Percentiles rank a stretch among this genome's conserved stretches.
These are phyloP conservation scores for Leishmania arabica DNA, from an alignment of 208 protist genomes.

Conservation along the genomic window DNA sequence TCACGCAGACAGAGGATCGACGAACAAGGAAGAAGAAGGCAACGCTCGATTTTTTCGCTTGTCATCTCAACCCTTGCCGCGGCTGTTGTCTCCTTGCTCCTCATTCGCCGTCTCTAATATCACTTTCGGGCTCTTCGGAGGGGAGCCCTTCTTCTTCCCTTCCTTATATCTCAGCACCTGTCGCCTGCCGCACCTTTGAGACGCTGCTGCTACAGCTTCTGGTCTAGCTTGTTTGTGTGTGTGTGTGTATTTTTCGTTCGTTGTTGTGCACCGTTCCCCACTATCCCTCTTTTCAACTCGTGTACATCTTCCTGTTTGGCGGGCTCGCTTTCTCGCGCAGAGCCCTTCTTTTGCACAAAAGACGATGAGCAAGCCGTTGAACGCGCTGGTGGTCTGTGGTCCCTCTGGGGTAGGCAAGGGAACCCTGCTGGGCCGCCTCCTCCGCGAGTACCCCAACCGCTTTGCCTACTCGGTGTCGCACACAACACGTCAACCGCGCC, in stretches of 20 bases:
- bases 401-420: conserved; percentile 94
- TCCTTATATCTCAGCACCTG: background rate
- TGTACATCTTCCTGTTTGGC: background rate
- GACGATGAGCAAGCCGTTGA: conserved; percentile 38
- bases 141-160: background rate
- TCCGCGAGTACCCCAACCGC: conserved; percentile 58
- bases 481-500: conserved; percentile 88
- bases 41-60: background rate
- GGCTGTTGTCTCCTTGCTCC: background rate
- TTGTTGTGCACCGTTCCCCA: background rate
- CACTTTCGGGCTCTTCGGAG: background rate
- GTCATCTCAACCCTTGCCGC: background rate
- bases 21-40: background rate
- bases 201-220: background rate
- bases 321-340: background rate
- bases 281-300: background rate
- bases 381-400: conserved; percentile 90
- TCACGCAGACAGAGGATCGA: background rate
- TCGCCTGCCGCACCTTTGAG: background rate
- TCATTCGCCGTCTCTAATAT: background rate
- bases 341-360: background rate
- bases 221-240: background rate
- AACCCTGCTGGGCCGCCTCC: conserved; percentile 87
- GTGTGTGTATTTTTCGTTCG: background rate
- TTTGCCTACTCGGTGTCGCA: conserved; percentile 94